Evolutionary conservation across 176 grass and related monocot genomes (phyloP), one percentile per base, ranked within the genome.

Genomic region (Carex pumila): DNA sequence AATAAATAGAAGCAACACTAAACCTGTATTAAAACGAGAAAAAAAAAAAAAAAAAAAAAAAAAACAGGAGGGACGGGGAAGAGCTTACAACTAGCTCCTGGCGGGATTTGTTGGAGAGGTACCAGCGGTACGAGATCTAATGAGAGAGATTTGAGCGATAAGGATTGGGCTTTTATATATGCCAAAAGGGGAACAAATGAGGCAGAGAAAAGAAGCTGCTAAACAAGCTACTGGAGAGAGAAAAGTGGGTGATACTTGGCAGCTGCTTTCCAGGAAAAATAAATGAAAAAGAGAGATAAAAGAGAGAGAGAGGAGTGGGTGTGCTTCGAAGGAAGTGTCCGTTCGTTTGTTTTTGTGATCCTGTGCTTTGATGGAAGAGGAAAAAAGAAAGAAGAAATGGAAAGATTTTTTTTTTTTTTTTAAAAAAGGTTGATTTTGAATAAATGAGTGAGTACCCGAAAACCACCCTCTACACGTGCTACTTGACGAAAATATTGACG

Each of bases 271-370:
- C 11, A 49, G 11, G 11, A 47, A 47, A 47, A 47, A 47, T 43
- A 47, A 39, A 39, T 39, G 37, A 39, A 39, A 39, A 39, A 39
- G 3, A 32, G 55, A 37, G 17, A 65, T 10, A 32, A 30, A 36
- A 65, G 36, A 81, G 79, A 50, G 79, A 64, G 58, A 64, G 36
- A 12, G 61, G 61, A 82, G 80, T 68, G 80, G 61, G 80, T 83
- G 62, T 83, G 43, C 30, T 81, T 65, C 17, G 2, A 39, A 39
- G 37, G 37, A 39, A 39, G 37, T 25, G 75, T 11, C 8, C 45
- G 61, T 82, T 66, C 45, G 61, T 53, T 83, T 18, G 6, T 53
- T 68, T 83, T 53, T 65, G 56, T 25, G 25, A 25, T 25, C 25
- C 25, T 25, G 25, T 34, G 17, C 5, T 22, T 19, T 8, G 0